phyloP scores from a whole-genome alignment of 805 yeast genomes.

The Yamadazyma insecticola region DNA sequence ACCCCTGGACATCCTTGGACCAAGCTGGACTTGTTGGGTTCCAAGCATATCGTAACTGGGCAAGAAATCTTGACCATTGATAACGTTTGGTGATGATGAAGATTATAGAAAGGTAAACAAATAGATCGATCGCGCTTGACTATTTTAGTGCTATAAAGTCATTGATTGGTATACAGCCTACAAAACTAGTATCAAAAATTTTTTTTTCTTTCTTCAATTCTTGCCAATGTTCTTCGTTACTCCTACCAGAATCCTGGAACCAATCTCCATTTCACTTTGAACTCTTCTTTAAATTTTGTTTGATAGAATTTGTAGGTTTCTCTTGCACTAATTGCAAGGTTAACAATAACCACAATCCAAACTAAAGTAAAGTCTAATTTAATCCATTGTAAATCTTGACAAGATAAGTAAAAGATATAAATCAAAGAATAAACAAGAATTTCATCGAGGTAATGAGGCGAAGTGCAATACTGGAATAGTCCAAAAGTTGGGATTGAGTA shows the following conservation, averaged over 20 bases:
- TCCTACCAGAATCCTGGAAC: too few species aligned
- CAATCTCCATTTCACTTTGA: slow-evolving; percentile 25
- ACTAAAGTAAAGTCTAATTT: slow-evolving; percentile 18
- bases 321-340: slow-evolving; percentile 51
- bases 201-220: not conserved
- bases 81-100: not conserved
- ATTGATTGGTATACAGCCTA: not conserved
- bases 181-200: not conserved
- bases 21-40: slow-evolving; percentile 48
- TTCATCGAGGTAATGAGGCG: slow-evolving; percentile 73
- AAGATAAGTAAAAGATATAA: slow-evolving; percentile 13
- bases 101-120: not conserved
- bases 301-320: slow-evolving; percentile 49
- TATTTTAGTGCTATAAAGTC: not conserved
- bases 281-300: slow-evolving; percentile 21
- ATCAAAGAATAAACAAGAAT: slow-evolving; percentile 46
- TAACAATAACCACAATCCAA: slow-evolving; percentile 35
- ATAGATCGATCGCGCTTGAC: not conserved
- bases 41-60: slow-evolving; percentile 35
- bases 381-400: slow-evolving; percentile 14
- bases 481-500: slow-evolving; percentile 53
- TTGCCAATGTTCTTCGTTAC: not conserved
- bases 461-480: slow-evolving; percentile 45
- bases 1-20: slow-evolving; percentile 70
- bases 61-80: slow-evolving; percentile 10